Conservation (phyloP, 176 grass and related monocot genomes). For the Phyllostachys edulis region DNA sequence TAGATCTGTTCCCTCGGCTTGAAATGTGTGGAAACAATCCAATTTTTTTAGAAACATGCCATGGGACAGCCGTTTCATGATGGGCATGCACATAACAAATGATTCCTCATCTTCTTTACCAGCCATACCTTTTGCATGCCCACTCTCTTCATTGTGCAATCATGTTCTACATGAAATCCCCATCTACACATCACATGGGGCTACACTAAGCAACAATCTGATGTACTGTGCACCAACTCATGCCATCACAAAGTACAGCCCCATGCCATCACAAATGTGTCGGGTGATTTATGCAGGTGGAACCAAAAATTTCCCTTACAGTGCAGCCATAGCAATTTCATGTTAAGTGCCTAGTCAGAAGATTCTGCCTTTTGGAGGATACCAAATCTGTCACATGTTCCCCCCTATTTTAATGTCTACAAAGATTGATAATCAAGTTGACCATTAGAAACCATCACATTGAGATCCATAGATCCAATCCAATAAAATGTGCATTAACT, state of each 20-base stretch:
- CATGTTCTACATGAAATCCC: slow-evolving; percentile 34
- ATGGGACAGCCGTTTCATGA: slow-evolving; percentile 42
- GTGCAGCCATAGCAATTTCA: background rate
- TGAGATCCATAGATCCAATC: slow-evolving; percentile 34
- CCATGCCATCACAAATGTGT: background rate
- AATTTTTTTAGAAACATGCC: slow-evolving; percentile 18
- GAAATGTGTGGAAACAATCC: slow-evolving; percentile 14
- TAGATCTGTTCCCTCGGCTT: background rate
- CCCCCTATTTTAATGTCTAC: slow-evolving; percentile 22
- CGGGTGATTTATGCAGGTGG: background rate
- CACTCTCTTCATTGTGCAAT: slow-evolving; percentile 51
- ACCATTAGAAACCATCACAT: background rate
- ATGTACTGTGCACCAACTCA: slow-evolving; percentile 24
- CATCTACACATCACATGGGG: slow-evolving; percentile 36
- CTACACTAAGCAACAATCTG: slow-evolving; percentile 43
- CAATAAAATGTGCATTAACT: slow-evolving; percentile 10
- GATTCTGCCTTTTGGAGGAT: slow-evolving; percentile 14
- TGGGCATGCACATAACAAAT: slow-evolving; percentile 30
- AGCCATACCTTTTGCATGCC: slow-evolving; percentile 27
- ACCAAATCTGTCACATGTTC: slow-evolving; percentile 20
- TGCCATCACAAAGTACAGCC: slow-evolving; percentile 9
- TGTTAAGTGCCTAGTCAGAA: slow-evolving; percentile 7
- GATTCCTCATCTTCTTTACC: slow-evolving; percentile 40
- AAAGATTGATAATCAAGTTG: slow-evolving; percentile 5
- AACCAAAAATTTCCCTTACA: background rate